Evolutionary conservation across 2,329 filamentous ascomycete species (phyloP).

Genomic region (Colletotrichum cereale): DNA sequence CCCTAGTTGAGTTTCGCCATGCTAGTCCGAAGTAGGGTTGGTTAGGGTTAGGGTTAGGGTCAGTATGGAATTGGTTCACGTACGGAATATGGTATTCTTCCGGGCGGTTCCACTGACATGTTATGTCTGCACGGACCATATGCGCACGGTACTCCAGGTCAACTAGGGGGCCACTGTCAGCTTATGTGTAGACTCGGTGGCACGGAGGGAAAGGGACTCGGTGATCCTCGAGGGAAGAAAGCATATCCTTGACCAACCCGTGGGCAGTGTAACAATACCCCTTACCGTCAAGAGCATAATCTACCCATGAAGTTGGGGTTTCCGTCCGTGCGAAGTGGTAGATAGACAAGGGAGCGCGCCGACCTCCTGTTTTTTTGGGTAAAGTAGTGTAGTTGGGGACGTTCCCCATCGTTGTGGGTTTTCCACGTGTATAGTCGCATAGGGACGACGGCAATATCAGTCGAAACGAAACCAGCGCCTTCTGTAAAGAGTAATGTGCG

Average conservation of each 20-base stretch:
- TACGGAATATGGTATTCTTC: too few species aligned
- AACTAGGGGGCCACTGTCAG: too few species aligned
- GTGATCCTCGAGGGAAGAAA: conserved; percentile 4
- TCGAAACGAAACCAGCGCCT: background rate
- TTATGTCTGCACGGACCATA: too few species aligned
- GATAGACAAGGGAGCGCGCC: background rate
- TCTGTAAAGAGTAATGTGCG: background rate
- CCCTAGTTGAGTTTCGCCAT: too few species aligned
- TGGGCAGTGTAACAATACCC: conserved; percentile 8
- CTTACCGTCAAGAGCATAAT: background rate
- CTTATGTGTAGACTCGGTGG: too few species aligned
- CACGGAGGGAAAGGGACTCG: background rate
- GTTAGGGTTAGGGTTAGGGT: too few species aligned
- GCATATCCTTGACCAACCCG: background rate
- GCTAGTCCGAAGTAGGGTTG: too few species aligned
- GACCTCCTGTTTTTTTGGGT: background rate
- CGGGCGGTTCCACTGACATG: too few species aligned
- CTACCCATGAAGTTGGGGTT: background rate
- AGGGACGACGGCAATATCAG: background rate
- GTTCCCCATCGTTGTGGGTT: background rate
- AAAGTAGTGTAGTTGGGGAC: background rate
- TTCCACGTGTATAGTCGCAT: background rate
- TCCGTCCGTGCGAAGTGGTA: background rate
- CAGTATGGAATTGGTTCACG: too few species aligned
- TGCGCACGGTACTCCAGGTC: too few species aligned